Percentiles rank a stretch among this genome's conserved stretches.
Evolutionary conservation across 2,329 filamentous ascomycete genomes (phyloP).

Genomic region (Triangularia setosa): DNA sequence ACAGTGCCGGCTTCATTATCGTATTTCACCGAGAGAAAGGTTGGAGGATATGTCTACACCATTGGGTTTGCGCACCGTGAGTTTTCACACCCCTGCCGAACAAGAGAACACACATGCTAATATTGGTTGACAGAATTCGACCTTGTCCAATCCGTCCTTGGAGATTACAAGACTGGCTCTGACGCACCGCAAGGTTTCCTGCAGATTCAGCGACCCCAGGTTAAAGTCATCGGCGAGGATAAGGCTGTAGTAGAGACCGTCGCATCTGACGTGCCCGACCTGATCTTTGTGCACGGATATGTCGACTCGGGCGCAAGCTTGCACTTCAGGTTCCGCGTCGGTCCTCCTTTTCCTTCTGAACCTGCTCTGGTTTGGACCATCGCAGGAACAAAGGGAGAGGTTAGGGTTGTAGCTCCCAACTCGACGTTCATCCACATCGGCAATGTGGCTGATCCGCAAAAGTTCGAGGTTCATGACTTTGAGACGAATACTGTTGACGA

Average conservation of each 20-base stretch:
- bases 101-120: constrained; percentile 15
- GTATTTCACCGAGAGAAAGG: constrained; percentile 46
- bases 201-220: constrained; percentile 41
- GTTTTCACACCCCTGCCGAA: constrained; percentile 16
- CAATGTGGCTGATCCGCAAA: constrained; percentile 31
- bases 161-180: constrained; percentile 33
- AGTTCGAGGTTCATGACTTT: constrained; percentile 48
- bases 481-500: constrained; percentile 41
- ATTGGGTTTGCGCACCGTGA: constrained; percentile 42
- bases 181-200: constrained; percentile 33
- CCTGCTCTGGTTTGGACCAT: constrained; percentile 47
- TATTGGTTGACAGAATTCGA: constrained; percentile 39
- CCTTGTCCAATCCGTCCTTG: constrained; percentile 42
- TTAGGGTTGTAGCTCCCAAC: constrained; percentile 35
- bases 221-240: constrained; percentile 30
- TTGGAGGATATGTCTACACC: constrained; percentile 44
- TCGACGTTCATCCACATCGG: constrained; percentile 28
- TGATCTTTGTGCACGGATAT: constrained; percentile 31
- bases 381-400: constrained; percentile 49
- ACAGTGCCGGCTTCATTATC: constrained; percentile 33
- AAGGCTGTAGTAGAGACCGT: constrained; percentile 12
- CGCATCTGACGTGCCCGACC: constrained; percentile 28
- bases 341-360: constrained; percentile 45
- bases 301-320: constrained; percentile 35
- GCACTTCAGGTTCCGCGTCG: constrained; percentile 43